These are phyloP conservation scores for Aureobasidium zeae DNA, from an alignment of 2,329 filamentous ascomycete species.

Conservation along the genomic window DNA sequence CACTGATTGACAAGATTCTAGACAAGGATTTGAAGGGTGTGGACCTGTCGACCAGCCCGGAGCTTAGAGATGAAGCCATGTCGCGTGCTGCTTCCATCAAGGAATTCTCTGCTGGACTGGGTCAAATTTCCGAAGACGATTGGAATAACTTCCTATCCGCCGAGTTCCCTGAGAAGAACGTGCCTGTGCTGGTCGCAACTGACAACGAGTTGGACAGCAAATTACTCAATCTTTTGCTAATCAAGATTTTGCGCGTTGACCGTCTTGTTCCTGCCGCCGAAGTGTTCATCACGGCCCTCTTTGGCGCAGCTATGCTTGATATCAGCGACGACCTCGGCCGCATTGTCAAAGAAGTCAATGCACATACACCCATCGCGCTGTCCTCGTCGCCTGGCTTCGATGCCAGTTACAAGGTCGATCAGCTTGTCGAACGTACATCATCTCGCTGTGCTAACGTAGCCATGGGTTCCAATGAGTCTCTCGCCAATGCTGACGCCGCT, in stretches of 20 bases:
- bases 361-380: constrained; percentile 77
- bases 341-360: constrained; percentile 74
- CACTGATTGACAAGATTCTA: constrained; percentile 74
- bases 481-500: constrained; percentile 88
- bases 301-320: constrained; percentile 74
- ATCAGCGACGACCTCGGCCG: constrained; percentile 75
- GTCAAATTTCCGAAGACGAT: constrained; percentile 49
- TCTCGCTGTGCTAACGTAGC: constrained; percentile 91
- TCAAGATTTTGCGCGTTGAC: constrained; percentile 93
- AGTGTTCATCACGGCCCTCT: constrained; percentile 77
- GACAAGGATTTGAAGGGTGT: constrained; percentile 66
- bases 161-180: constrained; percentile 75
- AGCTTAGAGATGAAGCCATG: constrained; percentile 59
- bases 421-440: constrained; percentile 72
- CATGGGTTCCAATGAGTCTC: constrained; percentile 95
- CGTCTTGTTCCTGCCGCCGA: constrained; percentile 89
- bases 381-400: constrained; percentile 96
- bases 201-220: constrained; percentile 62
- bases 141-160: constrained; percentile 81
- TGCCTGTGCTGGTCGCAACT: constrained; percentile 65
- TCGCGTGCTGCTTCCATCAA: constrained; percentile 58
- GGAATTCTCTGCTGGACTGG: constrained; percentile 63
- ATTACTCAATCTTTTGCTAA: constrained; percentile 72
- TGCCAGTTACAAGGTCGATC: constrained; percentile 98
- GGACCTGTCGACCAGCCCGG: constrained; percentile 63